Conservation (phyloP, 2,329 filamentous ascomycete genomes). For the Domatiomyces catenatus region DNA sequence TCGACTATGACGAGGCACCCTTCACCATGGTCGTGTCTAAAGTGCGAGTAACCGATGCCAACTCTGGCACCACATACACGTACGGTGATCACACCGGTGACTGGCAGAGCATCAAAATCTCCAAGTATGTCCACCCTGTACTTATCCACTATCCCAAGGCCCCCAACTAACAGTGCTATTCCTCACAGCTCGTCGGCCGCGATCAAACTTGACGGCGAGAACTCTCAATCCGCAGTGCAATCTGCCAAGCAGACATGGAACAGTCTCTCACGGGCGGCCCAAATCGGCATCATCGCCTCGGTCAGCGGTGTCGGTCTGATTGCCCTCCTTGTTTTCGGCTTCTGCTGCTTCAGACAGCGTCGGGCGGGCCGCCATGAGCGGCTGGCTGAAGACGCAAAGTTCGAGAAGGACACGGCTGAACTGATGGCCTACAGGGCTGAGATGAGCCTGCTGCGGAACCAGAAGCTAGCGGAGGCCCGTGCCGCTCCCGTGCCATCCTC, state of each 20-base stretch:
- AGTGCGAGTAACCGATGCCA: conserved; percentile 45
- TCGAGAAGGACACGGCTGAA: conserved; percentile 26
- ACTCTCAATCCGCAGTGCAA: conserved; percentile 11
- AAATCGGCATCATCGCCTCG: conserved; percentile 32
- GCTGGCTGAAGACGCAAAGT: conserved; percentile 32
- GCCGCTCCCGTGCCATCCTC: conserved; percentile 4
- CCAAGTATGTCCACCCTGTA: conserved; percentile 22
- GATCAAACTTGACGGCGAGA: conserved; percentile 17
- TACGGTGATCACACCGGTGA: conserved; percentile 27
- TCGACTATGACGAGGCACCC: conserved; percentile 68
- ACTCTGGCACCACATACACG: conserved; percentile 24
- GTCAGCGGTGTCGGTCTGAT: conserved; percentile 23
- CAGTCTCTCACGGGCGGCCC: conserved; percentile 30
- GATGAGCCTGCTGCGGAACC: conserved; percentile 12
- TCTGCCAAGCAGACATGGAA: conserved; percentile 25
- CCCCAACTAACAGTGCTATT: conserved; percentile 1
- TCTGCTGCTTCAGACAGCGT: conserved; percentile 37
- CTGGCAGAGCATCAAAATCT: conserved; percentile 32
- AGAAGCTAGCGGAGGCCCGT: conserved; percentile 8
- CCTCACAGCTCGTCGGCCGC: conserved; percentile 6
- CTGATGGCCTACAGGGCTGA: conserved; percentile 18
- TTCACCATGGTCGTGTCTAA: conserved; percentile 74
- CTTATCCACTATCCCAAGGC: background rate
- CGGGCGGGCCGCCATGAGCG: conserved; percentile 35
- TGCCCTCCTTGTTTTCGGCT: conserved; percentile 23